Percentiles rank a stretch among this genome's conserved stretches.
phyloP scores from a whole-genome alignment of 2,329 filamentous ascomycete genomes.

The Paramyrothecium roridum region DNA sequence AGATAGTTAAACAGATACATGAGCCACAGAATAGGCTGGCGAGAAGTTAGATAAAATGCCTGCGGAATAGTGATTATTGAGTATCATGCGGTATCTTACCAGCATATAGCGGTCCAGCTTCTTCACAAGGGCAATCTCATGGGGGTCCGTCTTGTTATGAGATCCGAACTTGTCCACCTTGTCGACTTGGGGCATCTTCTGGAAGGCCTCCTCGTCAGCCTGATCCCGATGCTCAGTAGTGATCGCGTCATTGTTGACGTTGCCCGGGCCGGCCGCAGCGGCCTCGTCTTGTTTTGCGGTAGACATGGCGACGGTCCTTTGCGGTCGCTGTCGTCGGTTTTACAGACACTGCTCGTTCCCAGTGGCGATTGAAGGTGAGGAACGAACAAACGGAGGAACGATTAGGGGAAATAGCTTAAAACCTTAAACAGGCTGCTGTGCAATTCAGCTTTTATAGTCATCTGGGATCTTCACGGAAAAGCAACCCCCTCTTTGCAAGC shows the following conservation, averaged over 20 bases:
- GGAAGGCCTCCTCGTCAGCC: background rate
- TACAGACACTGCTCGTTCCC: too few relatives aligned
- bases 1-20: constrained; percentile 19
- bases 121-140: constrained; percentile 29
- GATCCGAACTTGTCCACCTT: constrained; percentile 1
- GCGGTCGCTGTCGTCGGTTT: too few relatives aligned
- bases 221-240: background rate
- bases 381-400: too few relatives aligned
- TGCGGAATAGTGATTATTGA: background rate
- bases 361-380: too few relatives aligned
- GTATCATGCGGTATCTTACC: constrained; percentile 5
- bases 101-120: constrained; percentile 32
- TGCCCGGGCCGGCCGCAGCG: background rate
- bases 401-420: too few relatives aligned
- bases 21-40: constrained; percentile 23
- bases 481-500: too few relatives aligned
- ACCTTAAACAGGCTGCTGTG: too few relatives aligned
- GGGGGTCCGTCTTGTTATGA: background rate
- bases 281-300: background rate
- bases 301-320: background rate
- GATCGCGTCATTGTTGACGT: background rate
- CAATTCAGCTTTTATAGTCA: too few relatives aligned
- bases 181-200: background rate
- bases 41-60: background rate
- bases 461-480: too few relatives aligned